Conservation (phyloP, 2,329 filamentous ascomycete genomes). For the Aspergillus udagawae region DNA sequence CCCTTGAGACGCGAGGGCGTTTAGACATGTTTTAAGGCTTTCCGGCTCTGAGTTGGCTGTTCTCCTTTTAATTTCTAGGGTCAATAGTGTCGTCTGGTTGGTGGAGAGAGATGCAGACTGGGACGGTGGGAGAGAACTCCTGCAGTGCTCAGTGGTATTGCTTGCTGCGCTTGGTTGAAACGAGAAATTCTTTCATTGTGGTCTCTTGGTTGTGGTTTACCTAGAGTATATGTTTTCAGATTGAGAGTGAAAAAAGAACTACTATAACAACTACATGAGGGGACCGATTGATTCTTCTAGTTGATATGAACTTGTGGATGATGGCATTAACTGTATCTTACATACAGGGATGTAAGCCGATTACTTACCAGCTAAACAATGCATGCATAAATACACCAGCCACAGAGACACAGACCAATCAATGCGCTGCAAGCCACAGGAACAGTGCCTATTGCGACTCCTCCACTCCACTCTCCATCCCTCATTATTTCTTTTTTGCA, state of each 20-base stretch:
- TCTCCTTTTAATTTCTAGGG: background rate
- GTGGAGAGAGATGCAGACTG: background rate
- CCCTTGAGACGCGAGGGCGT: constrained; percentile 52
- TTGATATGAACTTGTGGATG: constrained; percentile 4
- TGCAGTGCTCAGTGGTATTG: background rate
- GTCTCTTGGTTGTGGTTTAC: background rate
- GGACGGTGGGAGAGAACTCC: background rate
- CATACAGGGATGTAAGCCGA: background rate
- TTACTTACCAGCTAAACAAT: background rate
- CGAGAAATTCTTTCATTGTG: background rate
- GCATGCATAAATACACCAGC: constrained; percentile 7
- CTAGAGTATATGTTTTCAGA: background rate
- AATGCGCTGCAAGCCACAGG: constrained; percentile 8
- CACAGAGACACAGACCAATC: constrained; percentile 11
- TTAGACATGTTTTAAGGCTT: constrained; percentile 51
- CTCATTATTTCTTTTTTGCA: constrained; percentile 3
- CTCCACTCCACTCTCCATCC: constrained; percentile 2
- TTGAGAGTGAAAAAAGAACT: background rate
- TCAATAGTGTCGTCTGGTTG: background rate
- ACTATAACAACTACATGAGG: background rate
- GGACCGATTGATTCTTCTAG: background rate
- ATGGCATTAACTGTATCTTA: background rate
- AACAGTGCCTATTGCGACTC: background rate
- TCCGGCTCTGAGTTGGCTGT: background rate
- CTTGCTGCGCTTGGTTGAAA: background rate